A percentile compares a stretch with the other conserved stretches of the same genome.
Conservation (phyloP, 2,329 filamentous ascomycete genomes). For the Colletotrichum sp. region DNA sequence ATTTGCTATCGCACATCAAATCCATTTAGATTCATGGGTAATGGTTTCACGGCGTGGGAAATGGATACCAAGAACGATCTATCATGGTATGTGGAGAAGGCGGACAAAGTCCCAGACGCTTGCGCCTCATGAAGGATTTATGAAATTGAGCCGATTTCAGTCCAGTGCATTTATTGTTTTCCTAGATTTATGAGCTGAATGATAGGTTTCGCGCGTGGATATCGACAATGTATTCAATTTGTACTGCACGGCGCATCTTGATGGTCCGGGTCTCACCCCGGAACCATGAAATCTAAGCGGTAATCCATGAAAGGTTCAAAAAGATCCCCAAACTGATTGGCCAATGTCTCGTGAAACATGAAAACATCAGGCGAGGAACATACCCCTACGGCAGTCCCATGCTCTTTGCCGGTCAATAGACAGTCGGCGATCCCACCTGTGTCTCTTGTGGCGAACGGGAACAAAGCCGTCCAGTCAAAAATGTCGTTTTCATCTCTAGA, state of each 20-base stretch:
- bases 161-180: background rate
- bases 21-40: constrained; percentile 52
- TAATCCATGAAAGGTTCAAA: constrained; percentile 20
- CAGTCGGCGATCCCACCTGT: constrained; percentile 33
- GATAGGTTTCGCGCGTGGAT: background rate
- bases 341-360: constrained; percentile 27
- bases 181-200: background rate
- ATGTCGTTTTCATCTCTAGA: background rate
- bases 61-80: constrained; percentile 34
- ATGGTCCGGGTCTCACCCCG: background rate
- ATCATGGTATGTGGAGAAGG: constrained; percentile 30
- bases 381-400: constrained; percentile 21
- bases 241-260: background rate
- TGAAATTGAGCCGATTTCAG: background rate
- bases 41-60: constrained; percentile 48
- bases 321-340: constrained; percentile 28
- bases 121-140: background rate
- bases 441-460: constrained; percentile 36
- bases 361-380: constrained; percentile 25
- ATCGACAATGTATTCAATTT: background rate
- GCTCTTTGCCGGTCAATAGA: constrained; percentile 26
- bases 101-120: background rate
- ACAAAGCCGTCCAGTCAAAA: constrained; percentile 38
- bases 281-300: constrained; percentile 17
- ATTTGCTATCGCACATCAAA: constrained; percentile 49